Evolutionary conservation across 192 early-diverging fungal species (phyloP).

Genomic region (Entomortierella beljakovae): DNA sequence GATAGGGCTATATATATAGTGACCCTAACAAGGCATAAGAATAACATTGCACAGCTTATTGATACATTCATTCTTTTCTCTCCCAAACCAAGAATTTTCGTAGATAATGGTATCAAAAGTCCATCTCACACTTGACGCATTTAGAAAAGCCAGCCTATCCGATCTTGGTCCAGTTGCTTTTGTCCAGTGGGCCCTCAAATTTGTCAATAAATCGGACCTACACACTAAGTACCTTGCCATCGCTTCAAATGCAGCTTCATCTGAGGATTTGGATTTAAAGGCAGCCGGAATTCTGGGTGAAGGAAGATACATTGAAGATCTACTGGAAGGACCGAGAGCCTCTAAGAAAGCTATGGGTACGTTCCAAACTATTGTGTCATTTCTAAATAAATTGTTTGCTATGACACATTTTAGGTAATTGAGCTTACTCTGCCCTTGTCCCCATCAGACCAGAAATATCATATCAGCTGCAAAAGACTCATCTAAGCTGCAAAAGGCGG

Average conservation of each 20-base stretch:
- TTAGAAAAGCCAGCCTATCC: slow-evolving; percentile 16
- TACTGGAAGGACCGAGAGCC: slow-evolving; percentile 31
- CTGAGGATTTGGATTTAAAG: slow-evolving; percentile 19
- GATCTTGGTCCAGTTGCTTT: slow-evolving; percentile 22
- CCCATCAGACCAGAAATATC: slow-evolving; percentile 17
- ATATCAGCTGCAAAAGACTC: slow-evolving; percentile 31
- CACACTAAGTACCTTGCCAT: slow-evolving; percentile 21
- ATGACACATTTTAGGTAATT: neutral
- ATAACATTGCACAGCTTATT: slow-evolving; percentile 2
- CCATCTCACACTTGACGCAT: slow-evolving; percentile 6
- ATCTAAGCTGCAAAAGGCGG: slow-evolving; percentile 19
- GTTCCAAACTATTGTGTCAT: slow-evolving; percentile 18
- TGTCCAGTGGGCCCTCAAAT: slow-evolving; percentile 6
- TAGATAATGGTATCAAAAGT: slow-evolving; percentile 9
- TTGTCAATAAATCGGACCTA: slow-evolving; percentile 11
- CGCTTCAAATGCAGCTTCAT: slow-evolving; percentile 12
- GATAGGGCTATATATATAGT: slow-evolving; percentile 7
- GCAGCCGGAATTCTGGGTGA: slow-evolving; percentile 19
- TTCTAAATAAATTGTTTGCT: slow-evolving; percentile 3
- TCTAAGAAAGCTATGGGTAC: slow-evolving; percentile 26
- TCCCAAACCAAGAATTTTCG: neutral
- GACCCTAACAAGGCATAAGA: slow-evolving; percentile 2
- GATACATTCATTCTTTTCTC: slow-evolving; percentile 10
- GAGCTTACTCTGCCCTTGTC: neutral
- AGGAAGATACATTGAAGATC: slow-evolving; percentile 18